Percentiles rank a stretch among this genome's conserved stretches.
Evolutionary conservation across 2,329 filamentous ascomycete genomes (phyloP).

Genomic region (Colletotrichum camelliae): DNA sequence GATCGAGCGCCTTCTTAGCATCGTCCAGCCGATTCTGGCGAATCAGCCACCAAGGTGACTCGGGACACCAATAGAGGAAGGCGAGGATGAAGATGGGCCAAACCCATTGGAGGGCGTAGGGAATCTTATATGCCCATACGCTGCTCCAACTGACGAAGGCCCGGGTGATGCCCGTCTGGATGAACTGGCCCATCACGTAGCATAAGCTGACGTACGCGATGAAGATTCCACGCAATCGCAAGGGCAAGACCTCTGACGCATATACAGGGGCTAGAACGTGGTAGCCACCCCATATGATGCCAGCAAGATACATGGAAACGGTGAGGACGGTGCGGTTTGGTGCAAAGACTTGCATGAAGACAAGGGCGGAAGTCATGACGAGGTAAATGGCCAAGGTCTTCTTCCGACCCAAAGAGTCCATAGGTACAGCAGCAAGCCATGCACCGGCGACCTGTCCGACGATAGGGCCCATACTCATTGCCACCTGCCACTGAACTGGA

Average conservation of each 20-base stretch:
- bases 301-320: background rate
- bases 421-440: background rate
- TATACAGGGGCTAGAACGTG: slow-evolving; percentile 43
- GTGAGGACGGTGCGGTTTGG: background rate
- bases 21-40: background rate
- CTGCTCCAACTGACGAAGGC: slow-evolving; percentile 35
- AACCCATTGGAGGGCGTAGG: slow-evolving; percentile 54
- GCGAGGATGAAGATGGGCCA: slow-evolving; percentile 43
- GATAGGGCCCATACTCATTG: background rate
- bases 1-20: slow-evolving; percentile 30
- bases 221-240: slow-evolving; percentile 46
- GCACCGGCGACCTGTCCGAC: background rate
- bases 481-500: background rate
- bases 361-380: background rate
- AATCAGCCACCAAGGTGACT: background rate
- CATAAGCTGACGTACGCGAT: slow-evolving; percentile 50
- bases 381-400: background rate
- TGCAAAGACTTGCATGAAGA: background rate
- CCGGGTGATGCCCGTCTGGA: slow-evolving; percentile 41
- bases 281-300: background rate
- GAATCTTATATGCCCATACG: slow-evolving; percentile 50
- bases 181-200: slow-evolving; percentile 44
- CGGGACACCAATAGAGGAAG: background rate
- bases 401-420: background rate
- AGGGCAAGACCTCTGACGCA: slow-evolving; percentile 46